Percentiles rank a stretch among this genome's conserved stretches.
Evolutionary conservation across 371 early-diverging fungal genomes (phyloP).

Genomic region (Phascolomyces articulosus): DNA sequence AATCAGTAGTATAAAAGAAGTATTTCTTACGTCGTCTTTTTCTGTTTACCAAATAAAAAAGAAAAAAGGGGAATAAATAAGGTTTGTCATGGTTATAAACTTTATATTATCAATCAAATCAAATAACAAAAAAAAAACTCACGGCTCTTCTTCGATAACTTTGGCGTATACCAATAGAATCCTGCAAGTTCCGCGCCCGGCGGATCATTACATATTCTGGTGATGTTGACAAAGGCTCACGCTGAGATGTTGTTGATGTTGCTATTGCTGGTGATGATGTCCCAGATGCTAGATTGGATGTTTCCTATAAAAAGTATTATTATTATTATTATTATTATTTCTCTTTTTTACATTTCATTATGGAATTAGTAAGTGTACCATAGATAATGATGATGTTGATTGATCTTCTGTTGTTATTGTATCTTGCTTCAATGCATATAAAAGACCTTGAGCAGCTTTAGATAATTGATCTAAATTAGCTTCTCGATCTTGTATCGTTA

Average conservation of each 20-base stretch:
- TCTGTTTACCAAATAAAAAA: slow-evolving; percentile 19
- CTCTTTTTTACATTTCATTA: too few relatives aligned
- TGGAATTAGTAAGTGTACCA: too few relatives aligned
- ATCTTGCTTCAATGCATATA: slow-evolving; percentile 8
- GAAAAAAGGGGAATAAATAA: background rate
- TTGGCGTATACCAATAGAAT: slow-evolving; percentile 17
- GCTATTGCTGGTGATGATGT: background rate
- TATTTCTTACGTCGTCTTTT: slow-evolving; percentile 22
- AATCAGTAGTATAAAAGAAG: background rate
- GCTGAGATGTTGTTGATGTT: background rate
- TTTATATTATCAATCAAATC: too few relatives aligned
- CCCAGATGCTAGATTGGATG: background rate
- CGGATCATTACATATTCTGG: slow-evolving; percentile 41
- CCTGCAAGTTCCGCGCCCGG: slow-evolving; percentile 37
- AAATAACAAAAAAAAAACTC: background rate
- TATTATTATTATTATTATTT: too few relatives aligned
- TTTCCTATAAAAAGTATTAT: background rate
- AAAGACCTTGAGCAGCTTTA: slow-evolving; percentile 10
- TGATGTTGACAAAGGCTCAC: background rate
- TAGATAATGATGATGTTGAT: background rate
- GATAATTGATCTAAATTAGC: slow-evolving; percentile 7
- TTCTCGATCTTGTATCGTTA: slow-evolving; percentile 1
- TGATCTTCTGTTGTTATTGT: background rate
- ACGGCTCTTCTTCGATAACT: slow-evolving; percentile 45
- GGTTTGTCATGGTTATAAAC: too few relatives aligned